Percentiles rank a stretch among this genome's conserved stretches.
Conservation (phyloP, 2,329 filamentous ascomycete species). For the Pyricularia pennisetigena region DNA sequence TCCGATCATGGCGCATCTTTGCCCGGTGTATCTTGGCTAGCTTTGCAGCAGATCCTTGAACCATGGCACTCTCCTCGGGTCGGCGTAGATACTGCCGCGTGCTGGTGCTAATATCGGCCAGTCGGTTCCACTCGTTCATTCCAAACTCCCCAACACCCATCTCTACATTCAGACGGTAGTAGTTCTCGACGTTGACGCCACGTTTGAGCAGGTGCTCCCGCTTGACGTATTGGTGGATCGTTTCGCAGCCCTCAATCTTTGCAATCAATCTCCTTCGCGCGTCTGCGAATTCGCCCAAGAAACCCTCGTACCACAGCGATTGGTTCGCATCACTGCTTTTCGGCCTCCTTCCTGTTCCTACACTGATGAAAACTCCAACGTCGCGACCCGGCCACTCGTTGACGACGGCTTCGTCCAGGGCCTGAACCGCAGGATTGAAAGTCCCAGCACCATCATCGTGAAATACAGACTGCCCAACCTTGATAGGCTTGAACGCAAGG, state of each 20-base stretch:
- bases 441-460: conserved; percentile 86
- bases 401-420: conserved; percentile 79
- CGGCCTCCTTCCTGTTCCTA: conserved; percentile 84
- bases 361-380: conserved; percentile 81
- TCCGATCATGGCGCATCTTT: conserved; percentile 55
- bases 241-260: conserved; percentile 94
- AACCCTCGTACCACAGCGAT: conserved; percentile 87
- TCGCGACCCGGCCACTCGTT: conserved; percentile 96
- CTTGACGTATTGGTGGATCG: conserved; percentile 79
- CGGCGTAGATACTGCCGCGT: conserved; percentile 76
- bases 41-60: conserved; percentile 66
- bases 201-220: conserved; percentile 67
- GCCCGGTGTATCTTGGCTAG: conserved; percentile 75
- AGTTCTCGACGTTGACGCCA: conserved; percentile 78
- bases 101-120: conserved; percentile 91
- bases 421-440: conserved; percentile 80
- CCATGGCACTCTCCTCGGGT: conserved; percentile 65
- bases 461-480: conserved; percentile 87
- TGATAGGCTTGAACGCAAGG: conserved; percentile 90
- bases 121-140: conserved; percentile 95
- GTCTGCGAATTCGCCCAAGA: conserved; percentile 87
- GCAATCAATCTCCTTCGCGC: conserved; percentile 73
- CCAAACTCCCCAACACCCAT: conserved; percentile 93
- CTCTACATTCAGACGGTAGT: conserved; percentile 94
- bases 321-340: conserved; percentile 55